phyloP scores from a whole-genome alignment of 306 rosid species.

The Begonia peltatifolia region DNA sequence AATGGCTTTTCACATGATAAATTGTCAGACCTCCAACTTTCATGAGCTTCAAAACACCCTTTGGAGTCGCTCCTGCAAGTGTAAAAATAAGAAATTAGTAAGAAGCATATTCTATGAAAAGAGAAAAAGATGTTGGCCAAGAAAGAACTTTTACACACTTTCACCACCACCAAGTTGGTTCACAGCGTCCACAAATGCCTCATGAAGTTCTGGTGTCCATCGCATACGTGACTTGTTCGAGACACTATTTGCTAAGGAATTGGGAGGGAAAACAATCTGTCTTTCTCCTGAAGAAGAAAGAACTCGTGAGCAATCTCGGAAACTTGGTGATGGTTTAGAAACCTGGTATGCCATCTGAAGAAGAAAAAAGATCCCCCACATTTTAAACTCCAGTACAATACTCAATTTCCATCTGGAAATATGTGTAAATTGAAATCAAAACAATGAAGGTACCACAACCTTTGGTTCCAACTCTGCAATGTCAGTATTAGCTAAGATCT shows the following conservation, averaged over 20 bases:
- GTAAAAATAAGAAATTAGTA: conserved; percentile 8
- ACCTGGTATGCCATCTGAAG: conserved; percentile 49
- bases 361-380: conserved; percentile 5
- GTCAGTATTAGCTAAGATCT: conserved; percentile 54
- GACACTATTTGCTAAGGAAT: conserved; percentile 52
- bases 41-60: conserved; percentile 95
- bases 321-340: conserved; percentile 36
- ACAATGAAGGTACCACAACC: conserved; percentile 30
- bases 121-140: conserved; percentile 6
- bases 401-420: too few species aligned
- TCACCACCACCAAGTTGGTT: conserved; percentile 96
- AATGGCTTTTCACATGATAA: conserved; percentile 97
- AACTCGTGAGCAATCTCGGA: conserved; percentile 8
- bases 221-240: conserved; percentile 88
- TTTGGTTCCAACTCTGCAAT: conserved; percentile 64
- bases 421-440: too few species aligned
- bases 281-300: conserved; percentile 48
- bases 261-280: conserved; percentile 23
- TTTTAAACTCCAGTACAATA: too few species aligned
- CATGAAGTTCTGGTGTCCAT: conserved; percentile 99
- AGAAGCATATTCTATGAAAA: conserved; percentile 9
- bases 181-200: conserved; percentile 96
- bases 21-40: conserved; percentile 90
- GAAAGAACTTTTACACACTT: conserved; percentile 42
- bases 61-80: conserved; percentile 86